Base-by-base conservation (phyloP, 169 alveolate genomes). In the Plasmodium fragile region DNA sequence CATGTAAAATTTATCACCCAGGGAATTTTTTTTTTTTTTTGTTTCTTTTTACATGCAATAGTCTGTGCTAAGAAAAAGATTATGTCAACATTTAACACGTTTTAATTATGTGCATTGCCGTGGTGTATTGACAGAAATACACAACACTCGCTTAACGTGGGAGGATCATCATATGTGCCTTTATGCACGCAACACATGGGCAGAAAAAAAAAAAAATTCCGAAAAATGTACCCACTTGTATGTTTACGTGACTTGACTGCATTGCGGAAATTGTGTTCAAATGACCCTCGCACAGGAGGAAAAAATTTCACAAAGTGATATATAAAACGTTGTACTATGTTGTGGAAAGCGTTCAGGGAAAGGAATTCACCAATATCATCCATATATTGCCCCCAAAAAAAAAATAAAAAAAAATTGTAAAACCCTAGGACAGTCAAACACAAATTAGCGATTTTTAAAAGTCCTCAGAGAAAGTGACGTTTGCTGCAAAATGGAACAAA, bases 141-240 rank as follows among this genome's bases (percentile, higher is more conserved):
- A 65, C 36, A 65, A 28, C 36, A 28, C 36, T 18, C 75, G 36
- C 41, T 22, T 25, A 25, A 65, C 36, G 3, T 65, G 30, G 30
- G 75, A 65, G 36, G 75, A 65, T 2, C 75, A 25, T 1, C 75
- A 11, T 28, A 65, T 65, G 75, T 65, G 36, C 75, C 30, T 65
- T 65, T 65, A 65, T 65, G 36, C 75, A 65, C n/a, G 75, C 75
- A 65, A 28, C 75, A 65, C 36, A 65, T 65, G 36, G 75, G 75
- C 30, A 65, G 41, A 65, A 65, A 65, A 65, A 65, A 65, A 18
- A 59, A 18, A 6, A n/a, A 18, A 34, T 2, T 55, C 7, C 75
- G 7, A 11, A 18, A 65, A 65, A 65, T 65, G 36, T 65, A 65
- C n/a, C n/a, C 75, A 65, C 75, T 22, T 65, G n/a, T 49, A 49